Evolutionary conservation across 2,329 filamentous ascomycete species (phyloP), one percentile per base, ranked within the genome.

Genomic region (Apiospora hydei): DNA sequence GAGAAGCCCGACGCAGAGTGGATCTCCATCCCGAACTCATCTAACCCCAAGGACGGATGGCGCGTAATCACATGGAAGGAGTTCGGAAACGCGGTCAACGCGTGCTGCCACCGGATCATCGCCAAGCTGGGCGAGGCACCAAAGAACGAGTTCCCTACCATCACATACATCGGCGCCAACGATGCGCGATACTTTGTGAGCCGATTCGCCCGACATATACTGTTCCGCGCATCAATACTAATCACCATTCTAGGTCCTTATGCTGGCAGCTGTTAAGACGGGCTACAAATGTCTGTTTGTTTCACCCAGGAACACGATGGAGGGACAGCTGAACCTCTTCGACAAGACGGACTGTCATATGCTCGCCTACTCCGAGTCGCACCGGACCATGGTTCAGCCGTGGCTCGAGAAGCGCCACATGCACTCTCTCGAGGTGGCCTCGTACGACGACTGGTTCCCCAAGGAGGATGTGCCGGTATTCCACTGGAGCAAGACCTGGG

Each of bases 161-260:
- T 87, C 43, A 83, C 84, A 1, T 88, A 86, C 75, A 82, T 87
- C 69, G 85, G 85, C 0, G 83, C 83, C 16, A 81, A 80, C 34
- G 79, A 81, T 70, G 75, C 74, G 11, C 78, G 79, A 16, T 81
- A 81, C 66, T 70, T 71, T 4, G 64, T 71, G 38, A 18, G 34
- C 18, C 21, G 3, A n/a, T 43, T 18, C 61, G 21, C 10, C 21
- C 4, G n/a, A 7, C 10, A 8, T 14, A 5, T 30, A 24, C 21
- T 11, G 18, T n/a, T 8, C 38, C 8, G 21, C 61, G 38, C 38
- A 7, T 44, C 34, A n/a, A 24, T 41, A 13, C 61, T 67, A 6
- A 44, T 21, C 4, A 10, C 16, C 21, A 16, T 44, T 18, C 43
- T 14, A 67, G 61, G 61, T 67, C 1, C 21, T 81, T 1, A 49